Base-by-base conservation (phyloP, 495 filamentous ascomycete species). In the Astrothelium subdiscretum region DNA sequence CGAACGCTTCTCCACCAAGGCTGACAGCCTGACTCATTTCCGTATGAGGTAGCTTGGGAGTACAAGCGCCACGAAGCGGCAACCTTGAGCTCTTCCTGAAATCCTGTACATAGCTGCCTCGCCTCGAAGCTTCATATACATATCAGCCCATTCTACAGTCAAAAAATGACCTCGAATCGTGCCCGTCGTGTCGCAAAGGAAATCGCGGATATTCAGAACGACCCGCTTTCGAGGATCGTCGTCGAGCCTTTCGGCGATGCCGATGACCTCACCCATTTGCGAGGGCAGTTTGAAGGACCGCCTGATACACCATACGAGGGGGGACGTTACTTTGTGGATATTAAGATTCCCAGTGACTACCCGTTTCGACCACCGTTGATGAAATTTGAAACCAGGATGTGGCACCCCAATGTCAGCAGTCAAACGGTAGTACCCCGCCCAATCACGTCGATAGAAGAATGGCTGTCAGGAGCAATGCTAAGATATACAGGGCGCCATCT, bases 391-490 rank as follows among this genome's bases (percentile, higher is more conserved):
- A 98, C 95, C 68, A 95, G 87, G 74, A 87, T 98, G 62, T 98
- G 95, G 95, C 94, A 98, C 75, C 94, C 94, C 35, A 98, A 98
- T 74, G 84, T 98, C 75, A 91, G 87, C 81, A 92, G 87, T 69
- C 89, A 96, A 73, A 98, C 94, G 58, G 92, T 96, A 75, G 71
- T 86, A 24, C 20, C 38, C 31, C 48, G 15, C 15, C 11, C 51
- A 31, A 29, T 8, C 13, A 20, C 29, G 58, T 48, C 32, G 11
- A 15, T 10, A 12, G 20, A n/a, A 8, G 22, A 12, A 8, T 40
- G 12, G 57, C 24, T 52, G 27, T 15, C 42, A 57, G 27, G 59
- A 52, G 31, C 59, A 57, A 26, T 26, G 48, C 48, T 54, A 29
- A 54, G 29, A 5, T 20, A 61, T 20, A 8, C 58, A 97, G 92